Base-by-base conservation (phyloP, 2,329 filamentous ascomycete genomes). In the Taxawa tesnikishii region DNA sequence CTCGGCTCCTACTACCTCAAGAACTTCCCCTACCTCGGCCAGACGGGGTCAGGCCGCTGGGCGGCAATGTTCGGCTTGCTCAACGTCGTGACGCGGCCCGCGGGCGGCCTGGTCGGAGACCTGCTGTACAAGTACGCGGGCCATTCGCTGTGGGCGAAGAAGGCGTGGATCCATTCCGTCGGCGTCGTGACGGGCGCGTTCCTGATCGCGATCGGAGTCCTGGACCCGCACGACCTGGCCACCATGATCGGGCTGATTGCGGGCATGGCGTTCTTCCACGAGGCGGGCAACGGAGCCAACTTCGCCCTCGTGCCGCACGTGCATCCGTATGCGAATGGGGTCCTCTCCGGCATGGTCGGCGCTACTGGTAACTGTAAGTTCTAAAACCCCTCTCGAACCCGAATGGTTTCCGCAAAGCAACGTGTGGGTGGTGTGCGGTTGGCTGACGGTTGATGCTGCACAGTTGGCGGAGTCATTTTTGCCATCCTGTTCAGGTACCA, bases 261-360 rank as follows among this genome's bases (percentile, higher is more conserved):
- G 1, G 77, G 75, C 1, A 67, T 82, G 13, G 81, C 80, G 2
- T 65, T 90, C 48, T 90, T 88, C 59, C 59, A 83, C 26, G 82
- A 88, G 52, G 81, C 78, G 3, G 75, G 75, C 29, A 92, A 92
- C 50, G 84, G 84, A 13, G 79, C 80, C 26, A 87, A 83, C 58
- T 92, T 88, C 53, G 72, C 81, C 0, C 68, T 92, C 6, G 75
- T 90, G n/a, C 83, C 83, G 4, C 83, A 92, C 48, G 75, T 90
- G 2, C 79, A 84, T 53, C 81, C 82, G 1, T 70, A 66, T 39
- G 80, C 82, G 37, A 92, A 90, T 53, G 83, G 82, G 56, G 58
- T 70, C 33, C 65, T 92, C 8, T 80, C 77, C 1, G 83, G 83
- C 13, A 59, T 79, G n/a, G 76, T 82, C 1, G 83, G 83, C 6